Base-by-base conservation (phyloP, 75 land plant species). In the Azolla pinnata region DNA sequence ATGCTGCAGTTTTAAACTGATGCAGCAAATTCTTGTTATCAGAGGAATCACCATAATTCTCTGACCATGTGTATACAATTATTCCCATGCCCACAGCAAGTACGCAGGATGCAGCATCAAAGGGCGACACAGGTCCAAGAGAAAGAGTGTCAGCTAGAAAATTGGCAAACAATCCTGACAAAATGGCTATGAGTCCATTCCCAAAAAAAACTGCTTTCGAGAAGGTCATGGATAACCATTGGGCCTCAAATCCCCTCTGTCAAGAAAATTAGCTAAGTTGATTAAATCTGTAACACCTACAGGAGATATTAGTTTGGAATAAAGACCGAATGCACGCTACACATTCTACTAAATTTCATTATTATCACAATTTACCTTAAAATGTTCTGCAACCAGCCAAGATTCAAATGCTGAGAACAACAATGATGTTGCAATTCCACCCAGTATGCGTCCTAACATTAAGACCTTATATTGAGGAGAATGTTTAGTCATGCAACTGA, bases 341-440 rank as follows among this genome's bases (percentile, higher is more conserved):
- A n/a, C n/a, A n/a, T n/a, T n/a, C n/a, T n/a, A n/a, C n/a, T n/a
- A n/a, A n/a, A n/a, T n/a, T n/a, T n/a, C n/a, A n/a, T n/a, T n/a
- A n/a, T n/a, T n/a, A n/a, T n/a, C n/a, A n/a, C 14, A 14, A 24
- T 33, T 69, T 54, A 90, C 97, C 97, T 90, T 90, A 48, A 74
- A 74, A 71, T 90, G 97, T 65, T 90, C 96, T 20, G 96, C 96
- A 76, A 90, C 96, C 38, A 90, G 85, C 96, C 96, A 90, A 17
- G 97, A 92, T 56, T 92, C 97, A 73, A 92, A 92, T 1, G 97
- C 80, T 33, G 97, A 92, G 63, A 88, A 92, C 29, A 92, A 71
- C 10, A 92, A 90, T 62, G 97, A 92, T 17, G 97, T 92, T 7
- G 97, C 83, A 77, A 92, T 88, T 27, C 97, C 97, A 63, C 97